Percentiles rank a stretch among this genome's conserved stretches.
Evolutionary conservation across 2,329 filamentous ascomycete species (phyloP).

Genomic region (Xenosphaeropsis pyriputrescens): DNA sequence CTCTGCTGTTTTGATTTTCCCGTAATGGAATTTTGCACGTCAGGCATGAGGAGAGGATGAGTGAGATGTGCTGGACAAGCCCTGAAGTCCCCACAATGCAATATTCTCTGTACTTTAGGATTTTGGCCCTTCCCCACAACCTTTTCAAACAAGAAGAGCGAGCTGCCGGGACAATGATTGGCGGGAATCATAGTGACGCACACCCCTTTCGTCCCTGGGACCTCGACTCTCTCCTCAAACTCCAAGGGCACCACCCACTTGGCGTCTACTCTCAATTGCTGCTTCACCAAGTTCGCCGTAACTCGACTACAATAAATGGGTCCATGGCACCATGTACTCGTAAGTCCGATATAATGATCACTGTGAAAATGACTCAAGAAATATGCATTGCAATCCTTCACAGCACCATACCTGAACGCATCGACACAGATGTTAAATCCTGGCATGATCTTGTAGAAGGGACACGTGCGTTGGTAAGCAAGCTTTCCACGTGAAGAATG

Average conservation of each 20-base stretch:
- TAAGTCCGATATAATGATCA: conserved; percentile 90
- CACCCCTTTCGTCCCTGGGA: conserved; percentile 71
- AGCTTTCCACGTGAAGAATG: conserved; percentile 67
- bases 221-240: conserved; percentile 65
- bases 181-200: conserved; percentile 89
- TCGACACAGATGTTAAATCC: conserved; percentile 89
- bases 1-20: conserved; percentile 67
- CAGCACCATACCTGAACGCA: conserved; percentile 87
- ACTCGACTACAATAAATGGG: conserved; percentile 94
- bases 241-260: conserved; percentile 77
- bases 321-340: conserved; percentile 77
- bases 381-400: conserved; percentile 84
- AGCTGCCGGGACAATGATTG: conserved; percentile 93
- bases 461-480: conserved; percentile 79
- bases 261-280: conserved; percentile 72
- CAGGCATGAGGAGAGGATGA: conserved; percentile 69
- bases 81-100: conserved; percentile 93
- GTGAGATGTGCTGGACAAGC: conserved; percentile 73
- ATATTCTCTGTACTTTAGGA: conserved; percentile 56
- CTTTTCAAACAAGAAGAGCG: conserved; percentile 87
- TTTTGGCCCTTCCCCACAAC: conserved; percentile 42
- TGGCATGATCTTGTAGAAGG: conserved; percentile 97
- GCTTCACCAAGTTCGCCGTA: conserved; percentile 77
- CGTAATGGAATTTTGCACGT: conserved; percentile 53
- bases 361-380: conserved; percentile 97